Evolutionary conservation across 805 yeast genomes (phyloP).

Genomic region (Candida insectalens): DNA sequence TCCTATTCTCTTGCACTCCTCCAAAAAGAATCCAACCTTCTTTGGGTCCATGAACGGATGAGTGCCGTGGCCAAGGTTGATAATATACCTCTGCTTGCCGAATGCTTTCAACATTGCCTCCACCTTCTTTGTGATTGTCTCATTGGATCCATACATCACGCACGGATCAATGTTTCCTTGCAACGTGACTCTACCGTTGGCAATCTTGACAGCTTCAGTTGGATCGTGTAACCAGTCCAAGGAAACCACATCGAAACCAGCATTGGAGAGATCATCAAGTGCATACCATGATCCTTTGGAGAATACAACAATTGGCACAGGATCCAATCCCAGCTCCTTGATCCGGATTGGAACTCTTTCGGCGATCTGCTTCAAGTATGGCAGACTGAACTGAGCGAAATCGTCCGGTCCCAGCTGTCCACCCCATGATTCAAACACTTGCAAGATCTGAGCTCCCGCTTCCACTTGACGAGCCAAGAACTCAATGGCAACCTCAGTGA

Average conservation of each 20-base stretch:
- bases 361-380: slow-evolving; percentile 74
- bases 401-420: slow-evolving; percentile 91
- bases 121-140: slow-evolving; percentile 68
- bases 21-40: slow-evolving; percentile 70
- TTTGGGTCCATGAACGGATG: slow-evolving; percentile 97
- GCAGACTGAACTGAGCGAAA: slow-evolving; percentile 80
- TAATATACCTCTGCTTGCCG: slow-evolving; percentile 84
- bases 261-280: slow-evolving; percentile 67
- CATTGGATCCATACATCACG: slow-evolving; percentile 81
- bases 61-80: slow-evolving; percentile 97
- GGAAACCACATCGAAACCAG: slow-evolving; percentile 82
- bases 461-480: slow-evolving; percentile 89
- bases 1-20: slow-evolving; percentile 81
- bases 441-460: slow-evolving; percentile 98
- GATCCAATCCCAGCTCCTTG: slow-evolving; percentile 62
- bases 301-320: slow-evolving; percentile 80
- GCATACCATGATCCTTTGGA: slow-evolving; percentile 99
- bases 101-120: slow-evolving; percentile 84
- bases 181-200: slow-evolving; percentile 66
- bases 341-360: slow-evolving; percentile 59
- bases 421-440: slow-evolving; percentile 96
- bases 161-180: slow-evolving; percentile 98
- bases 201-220: slow-evolving; percentile 67
- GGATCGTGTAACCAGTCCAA: slow-evolving; percentile 90
- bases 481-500: slow-evolving; percentile 84